A percentile compares a stretch with the other conserved stretches of the same genome.
Evolutionary conservation across 2,329 filamentous ascomycete genomes (phyloP).

Genomic region (Tricladium varicosporioides): DNA sequence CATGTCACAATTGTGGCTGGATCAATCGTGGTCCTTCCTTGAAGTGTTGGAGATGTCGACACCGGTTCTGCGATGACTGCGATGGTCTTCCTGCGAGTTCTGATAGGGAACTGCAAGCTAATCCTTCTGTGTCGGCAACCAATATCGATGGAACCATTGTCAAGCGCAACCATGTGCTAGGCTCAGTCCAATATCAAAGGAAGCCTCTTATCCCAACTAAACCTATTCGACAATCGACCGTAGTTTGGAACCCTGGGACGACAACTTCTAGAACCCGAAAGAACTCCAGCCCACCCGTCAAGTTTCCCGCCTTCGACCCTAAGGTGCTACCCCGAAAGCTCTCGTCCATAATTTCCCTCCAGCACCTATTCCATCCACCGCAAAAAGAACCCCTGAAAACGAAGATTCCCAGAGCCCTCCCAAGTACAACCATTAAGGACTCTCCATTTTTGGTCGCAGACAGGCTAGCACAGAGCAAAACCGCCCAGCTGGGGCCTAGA

Average conservation of each 20-base stretch:
- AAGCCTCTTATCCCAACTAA: too few species aligned
- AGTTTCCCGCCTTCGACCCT: constrained; percentile 12
- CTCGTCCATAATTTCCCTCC: too few species aligned
- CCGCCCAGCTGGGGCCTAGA: neutral
- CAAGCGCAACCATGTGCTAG: too few species aligned
- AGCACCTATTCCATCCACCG: too few species aligned
- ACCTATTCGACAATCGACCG: too few species aligned
- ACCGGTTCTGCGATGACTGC: constrained; percentile 50
- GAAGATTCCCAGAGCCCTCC: neutral
- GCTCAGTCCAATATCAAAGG: too few species aligned
- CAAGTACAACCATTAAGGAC: constrained; percentile 15
- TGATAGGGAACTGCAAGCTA: neutral
- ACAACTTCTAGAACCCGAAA: neutral
- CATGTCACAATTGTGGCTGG: constrained; percentile 51
- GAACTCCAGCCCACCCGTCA: neutral
- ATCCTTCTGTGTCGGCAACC: neutral
- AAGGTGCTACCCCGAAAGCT: neutral
- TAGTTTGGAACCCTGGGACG: neutral
- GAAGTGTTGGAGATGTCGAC: constrained; percentile 49
- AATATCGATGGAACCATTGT: too few species aligned
- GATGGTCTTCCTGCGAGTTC: constrained; percentile 12
- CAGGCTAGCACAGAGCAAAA: neutral
- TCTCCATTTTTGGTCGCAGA: constrained; percentile 26
- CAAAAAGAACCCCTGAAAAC: too few species aligned
- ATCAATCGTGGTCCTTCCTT: constrained; percentile 36